A percentile compares a stretch with the other conserved stretches of the same genome.
Evolutionary conservation across 108 stramenopile species (phyloP).

Genomic region (Nitzschia sp.): DNA sequence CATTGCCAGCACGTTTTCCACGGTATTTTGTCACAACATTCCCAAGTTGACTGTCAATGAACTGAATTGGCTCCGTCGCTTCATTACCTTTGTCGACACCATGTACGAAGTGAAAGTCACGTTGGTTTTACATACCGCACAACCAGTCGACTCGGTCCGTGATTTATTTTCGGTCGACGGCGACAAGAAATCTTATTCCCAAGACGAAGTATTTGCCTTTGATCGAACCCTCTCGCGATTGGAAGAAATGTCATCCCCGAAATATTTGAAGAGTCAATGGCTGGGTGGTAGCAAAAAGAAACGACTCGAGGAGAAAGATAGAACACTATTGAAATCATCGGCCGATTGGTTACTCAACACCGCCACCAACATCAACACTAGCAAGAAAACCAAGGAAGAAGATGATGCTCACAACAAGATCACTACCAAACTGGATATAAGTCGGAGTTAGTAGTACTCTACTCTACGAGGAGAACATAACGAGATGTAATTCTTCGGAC

Average conservation of each 20-base stretch:
- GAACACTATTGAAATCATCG: not conserved
- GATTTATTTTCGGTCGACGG: conserved; percentile 37
- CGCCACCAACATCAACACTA: too few relatives aligned
- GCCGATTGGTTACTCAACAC: too few relatives aligned
- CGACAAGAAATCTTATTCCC: conserved; percentile 47
- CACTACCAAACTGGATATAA: too few relatives aligned
- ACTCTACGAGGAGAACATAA: too few relatives aligned
- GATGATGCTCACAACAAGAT: too few relatives aligned
- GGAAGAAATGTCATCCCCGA: conserved; percentile 89
- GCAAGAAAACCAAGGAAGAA: too few relatives aligned
- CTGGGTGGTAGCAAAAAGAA: conserved; percentile 15
- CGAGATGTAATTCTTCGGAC: too few relatives aligned
- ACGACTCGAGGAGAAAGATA: too few relatives aligned
- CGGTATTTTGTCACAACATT: conserved; percentile 82
- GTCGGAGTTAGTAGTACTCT: too few relatives aligned
- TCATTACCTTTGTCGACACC: conserved; percentile 83
- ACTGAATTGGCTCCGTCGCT: conserved; percentile 79
- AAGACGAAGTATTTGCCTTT: conserved; percentile 96
- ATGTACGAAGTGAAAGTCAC: conserved; percentile 83
- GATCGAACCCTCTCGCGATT: conserved; percentile 89
- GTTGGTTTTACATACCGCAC: conserved; percentile 55
- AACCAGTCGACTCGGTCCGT: conserved; percentile 9
- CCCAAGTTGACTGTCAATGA: conserved; percentile 79
- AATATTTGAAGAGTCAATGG: conserved; percentile 62
- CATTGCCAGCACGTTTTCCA: conserved; percentile 85